Conservation (phyloP, 192 early-diverging fungal species). For the Piromyces finnis region DNA sequence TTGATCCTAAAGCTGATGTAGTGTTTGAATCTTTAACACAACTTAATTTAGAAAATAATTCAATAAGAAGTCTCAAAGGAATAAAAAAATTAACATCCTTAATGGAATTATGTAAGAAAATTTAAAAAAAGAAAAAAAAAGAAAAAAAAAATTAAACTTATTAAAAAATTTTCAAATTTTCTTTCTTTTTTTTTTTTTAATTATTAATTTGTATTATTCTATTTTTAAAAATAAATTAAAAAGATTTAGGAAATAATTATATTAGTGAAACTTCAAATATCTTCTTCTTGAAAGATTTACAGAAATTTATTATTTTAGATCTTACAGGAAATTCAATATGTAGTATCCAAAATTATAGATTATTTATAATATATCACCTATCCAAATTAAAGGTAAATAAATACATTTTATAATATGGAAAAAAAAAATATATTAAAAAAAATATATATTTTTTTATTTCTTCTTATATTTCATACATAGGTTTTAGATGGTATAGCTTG, state of each 20-base stretch:
- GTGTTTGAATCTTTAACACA: conserved; percentile 24
- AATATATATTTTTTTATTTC: too few species aligned
- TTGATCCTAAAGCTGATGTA: conserved; percentile 15
- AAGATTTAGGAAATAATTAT: conserved; percentile 35
- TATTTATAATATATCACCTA: conserved; percentile 39
- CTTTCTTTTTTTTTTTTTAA: too few species aligned
- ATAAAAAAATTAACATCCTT: conserved; percentile 22
- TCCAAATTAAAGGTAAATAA: conserved; percentile 22
- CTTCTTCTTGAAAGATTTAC: conserved; percentile 36
- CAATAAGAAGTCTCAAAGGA: conserved; percentile 15
- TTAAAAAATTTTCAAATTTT: conserved; percentile 1
- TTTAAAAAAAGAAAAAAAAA: too few species aligned
- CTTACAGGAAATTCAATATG: conserved; percentile 38
- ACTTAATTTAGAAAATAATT: conserved; percentile 33
- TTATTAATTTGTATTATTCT: too few species aligned
- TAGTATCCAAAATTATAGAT: conserved; percentile 20
- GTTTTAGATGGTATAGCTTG: conserved; percentile 36
- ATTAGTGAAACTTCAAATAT: conserved; percentile 27
- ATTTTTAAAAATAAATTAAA: too few species aligned
- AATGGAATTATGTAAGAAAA: conserved; percentile 43
- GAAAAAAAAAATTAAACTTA: background rate
- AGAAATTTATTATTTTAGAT: conserved; percentile 34
- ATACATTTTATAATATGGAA: conserved; percentile 1
- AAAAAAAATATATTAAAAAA: too few species aligned
- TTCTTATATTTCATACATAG: background rate